Evolutionary conservation across 2,329 filamentous ascomycete species (phyloP).

Genomic region (Trichoderma sp.): DNA sequence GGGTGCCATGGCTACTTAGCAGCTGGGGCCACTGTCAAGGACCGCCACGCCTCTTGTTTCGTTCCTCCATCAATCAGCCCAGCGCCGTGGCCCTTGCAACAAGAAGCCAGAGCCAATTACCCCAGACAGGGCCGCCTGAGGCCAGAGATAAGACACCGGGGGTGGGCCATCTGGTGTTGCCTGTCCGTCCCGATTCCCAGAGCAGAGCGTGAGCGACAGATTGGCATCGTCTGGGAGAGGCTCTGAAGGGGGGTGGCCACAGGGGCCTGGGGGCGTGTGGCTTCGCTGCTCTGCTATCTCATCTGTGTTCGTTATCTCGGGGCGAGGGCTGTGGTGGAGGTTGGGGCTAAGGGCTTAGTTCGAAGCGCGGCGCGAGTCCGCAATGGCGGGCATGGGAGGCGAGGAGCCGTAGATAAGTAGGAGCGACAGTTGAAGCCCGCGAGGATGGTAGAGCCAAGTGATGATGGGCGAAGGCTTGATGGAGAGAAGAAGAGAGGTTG

Average conservation of each 20-base stretch:
- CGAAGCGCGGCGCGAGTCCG: constrained; percentile 24
- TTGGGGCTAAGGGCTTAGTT: constrained; percentile 26
- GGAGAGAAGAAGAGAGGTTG: neutral
- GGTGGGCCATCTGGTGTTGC: constrained; percentile 7
- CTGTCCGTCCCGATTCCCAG: neutral
- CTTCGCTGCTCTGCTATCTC: neutral
- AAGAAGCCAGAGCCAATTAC: constrained; percentile 15
- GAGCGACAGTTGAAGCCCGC: neutral
- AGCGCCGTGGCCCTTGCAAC: constrained; percentile 11
- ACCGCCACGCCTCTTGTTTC: constrained; percentile 22
- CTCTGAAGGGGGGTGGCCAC: constrained; percentile 7
- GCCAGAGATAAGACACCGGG: constrained; percentile 29
- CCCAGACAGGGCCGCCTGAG: constrained; percentile 22
- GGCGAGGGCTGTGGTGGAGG: constrained; percentile 18
- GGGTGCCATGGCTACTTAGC: neutral
- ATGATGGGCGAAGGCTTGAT: neutral
- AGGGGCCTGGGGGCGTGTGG: neutral
- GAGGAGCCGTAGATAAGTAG: neutral
- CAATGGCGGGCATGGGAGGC: constrained; percentile 18
- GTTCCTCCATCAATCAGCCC: constrained; percentile 19
- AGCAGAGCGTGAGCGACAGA: neutral
- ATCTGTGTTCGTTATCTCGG: constrained; percentile 23
- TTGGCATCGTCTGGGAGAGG: constrained; percentile 7
- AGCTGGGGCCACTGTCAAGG: constrained; percentile 8
- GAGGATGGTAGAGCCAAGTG: neutral